Percentiles rank a stretch among this genome's conserved stretches.
Conservation (phyloP, 768 basidiomycete genomes). For the Boletus reticuloceps region DNA sequence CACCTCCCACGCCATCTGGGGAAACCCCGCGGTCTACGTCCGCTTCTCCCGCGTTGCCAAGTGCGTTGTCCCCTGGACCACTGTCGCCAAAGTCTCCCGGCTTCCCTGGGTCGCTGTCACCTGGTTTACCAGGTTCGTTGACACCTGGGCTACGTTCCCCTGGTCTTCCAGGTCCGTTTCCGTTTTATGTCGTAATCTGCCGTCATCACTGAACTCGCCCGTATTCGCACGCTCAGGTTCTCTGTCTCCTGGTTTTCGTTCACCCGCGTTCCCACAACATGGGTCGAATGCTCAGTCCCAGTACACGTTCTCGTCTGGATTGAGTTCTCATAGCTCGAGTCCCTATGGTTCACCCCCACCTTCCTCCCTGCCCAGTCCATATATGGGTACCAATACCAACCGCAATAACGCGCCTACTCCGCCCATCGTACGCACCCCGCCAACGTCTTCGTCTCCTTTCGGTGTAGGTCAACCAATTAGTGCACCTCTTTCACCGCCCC, state of each 20-base stretch:
- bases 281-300: slow-evolving; percentile 5
- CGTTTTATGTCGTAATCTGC: slow-evolving; percentile 3
- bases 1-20: background rate
- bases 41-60: slow-evolving; percentile 10
- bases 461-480: background rate
- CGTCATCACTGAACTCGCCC: slow-evolving; percentile 1
- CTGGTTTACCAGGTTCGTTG: slow-evolving; percentile 18
- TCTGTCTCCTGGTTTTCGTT: slow-evolving; percentile 22
- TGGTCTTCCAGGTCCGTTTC: slow-evolving; percentile 23
- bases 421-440: slow-evolving; percentile 9
- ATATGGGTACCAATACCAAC: background rate
- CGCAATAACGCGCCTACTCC: background rate
- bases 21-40: slow-evolving; percentile 4
- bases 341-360: slow-evolving; percentile 2
- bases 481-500: slow-evolving; percentile 23
- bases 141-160: slow-evolving; percentile 23
- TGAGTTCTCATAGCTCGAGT: slow-evolving; percentile 8
- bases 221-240: slow-evolving; percentile 12
- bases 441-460: background rate
- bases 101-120: slow-evolving; percentile 14
- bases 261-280: slow-evolving; percentile 11
- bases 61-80: slow-evolving; percentile 5
- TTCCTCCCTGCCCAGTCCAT: background rate
- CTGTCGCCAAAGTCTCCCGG: slow-evolving; percentile 8
- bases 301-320: slow-evolving; percentile 19